phyloP scores from a whole-genome alignment of 257 asterid species.

The Nicotiana otophora region DNA sequence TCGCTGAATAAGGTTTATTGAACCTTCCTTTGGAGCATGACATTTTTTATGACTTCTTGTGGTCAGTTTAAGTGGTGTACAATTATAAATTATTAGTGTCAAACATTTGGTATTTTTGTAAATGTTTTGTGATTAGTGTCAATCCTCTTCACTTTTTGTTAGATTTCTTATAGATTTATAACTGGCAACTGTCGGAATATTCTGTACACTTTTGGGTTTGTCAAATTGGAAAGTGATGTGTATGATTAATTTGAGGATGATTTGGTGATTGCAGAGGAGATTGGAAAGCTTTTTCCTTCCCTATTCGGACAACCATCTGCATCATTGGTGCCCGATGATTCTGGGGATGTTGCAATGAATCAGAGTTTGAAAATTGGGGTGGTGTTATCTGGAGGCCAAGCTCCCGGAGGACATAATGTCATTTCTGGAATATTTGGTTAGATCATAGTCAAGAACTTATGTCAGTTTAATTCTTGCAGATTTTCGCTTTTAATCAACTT shows the following conservation, averaged over 20 bases:
- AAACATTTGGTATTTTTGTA: background rate
- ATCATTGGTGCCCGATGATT: conserved; percentile 55
- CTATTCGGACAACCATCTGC: conserved; percentile 92
- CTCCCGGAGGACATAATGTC: conserved; percentile 99
- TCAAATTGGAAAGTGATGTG: background rate
- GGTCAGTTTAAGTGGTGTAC: background rate
- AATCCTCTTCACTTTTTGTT: background rate
- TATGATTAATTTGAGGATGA: background rate
- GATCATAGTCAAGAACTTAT: background rate
- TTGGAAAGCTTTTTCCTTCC: conserved; percentile 78
- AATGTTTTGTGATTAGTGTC: background rate
- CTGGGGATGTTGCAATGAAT: conserved; percentile 23
- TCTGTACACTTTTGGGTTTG: background rate
- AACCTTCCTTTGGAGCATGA: background rate
- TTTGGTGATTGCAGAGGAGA: conserved; percentile 60
- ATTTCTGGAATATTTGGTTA: conserved; percentile 89
- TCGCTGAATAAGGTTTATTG: background rate
- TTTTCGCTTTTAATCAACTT: background rate
- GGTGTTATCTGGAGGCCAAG: conserved; percentile 97
- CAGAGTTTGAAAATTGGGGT: conserved; percentile 73
- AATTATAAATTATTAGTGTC: background rate
- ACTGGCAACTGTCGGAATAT: background rate
- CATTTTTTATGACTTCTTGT: background rate
- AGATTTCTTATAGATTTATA: background rate
- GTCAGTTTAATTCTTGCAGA: background rate